Evolutionary conservation across 2,329 filamentous ascomycete species (phyloP).

Genomic region (Penicillium sp.): DNA sequence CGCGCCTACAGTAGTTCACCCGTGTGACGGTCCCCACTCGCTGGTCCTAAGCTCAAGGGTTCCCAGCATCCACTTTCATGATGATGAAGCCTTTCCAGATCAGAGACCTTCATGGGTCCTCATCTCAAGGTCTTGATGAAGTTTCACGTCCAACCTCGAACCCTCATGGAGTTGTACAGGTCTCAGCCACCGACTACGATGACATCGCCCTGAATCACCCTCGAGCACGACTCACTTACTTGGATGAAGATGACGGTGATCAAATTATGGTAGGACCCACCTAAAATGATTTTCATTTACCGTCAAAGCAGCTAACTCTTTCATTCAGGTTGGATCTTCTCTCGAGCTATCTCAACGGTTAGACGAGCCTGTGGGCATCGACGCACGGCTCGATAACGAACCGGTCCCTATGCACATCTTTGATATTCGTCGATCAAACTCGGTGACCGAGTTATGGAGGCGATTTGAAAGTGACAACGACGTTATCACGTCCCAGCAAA

Average conservation of each 20-base stretch:
- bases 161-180: constrained; percentile 45
- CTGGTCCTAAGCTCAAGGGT: constrained; percentile 12
- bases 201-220: constrained; percentile 48
- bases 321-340: constrained; percentile 52
- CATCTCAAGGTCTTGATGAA: constrained; percentile 18
- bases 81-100: constrained; percentile 53
- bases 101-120: constrained; percentile 41
- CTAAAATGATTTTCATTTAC: too few relatives aligned
- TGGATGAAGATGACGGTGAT: constrained; percentile 56
- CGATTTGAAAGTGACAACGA: constrained; percentile 32
- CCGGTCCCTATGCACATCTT: constrained; percentile 52
- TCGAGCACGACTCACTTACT: constrained; percentile 50
- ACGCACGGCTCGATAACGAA: constrained; percentile 22
- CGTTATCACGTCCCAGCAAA: constrained; percentile 3
- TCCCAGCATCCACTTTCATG: constrained; percentile 15
- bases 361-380: constrained; percentile 46
- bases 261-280: constrained; percentile 52
- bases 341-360: constrained; percentile 55
- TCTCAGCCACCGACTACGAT: constrained; percentile 53
- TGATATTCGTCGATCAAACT: constrained; percentile 51
- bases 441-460: constrained; percentile 49
- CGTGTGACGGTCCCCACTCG: constrained; percentile 22
- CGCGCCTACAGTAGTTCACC: constrained; percentile 3
- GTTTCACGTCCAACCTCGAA: constrained; percentile 4
- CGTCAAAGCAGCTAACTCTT: constrained; percentile 22